These are phyloP conservation scores for Rhizopogon salebrosus DNA, from an alignment of 768 basidiomycete species.

Conservation along the genomic window DNA sequence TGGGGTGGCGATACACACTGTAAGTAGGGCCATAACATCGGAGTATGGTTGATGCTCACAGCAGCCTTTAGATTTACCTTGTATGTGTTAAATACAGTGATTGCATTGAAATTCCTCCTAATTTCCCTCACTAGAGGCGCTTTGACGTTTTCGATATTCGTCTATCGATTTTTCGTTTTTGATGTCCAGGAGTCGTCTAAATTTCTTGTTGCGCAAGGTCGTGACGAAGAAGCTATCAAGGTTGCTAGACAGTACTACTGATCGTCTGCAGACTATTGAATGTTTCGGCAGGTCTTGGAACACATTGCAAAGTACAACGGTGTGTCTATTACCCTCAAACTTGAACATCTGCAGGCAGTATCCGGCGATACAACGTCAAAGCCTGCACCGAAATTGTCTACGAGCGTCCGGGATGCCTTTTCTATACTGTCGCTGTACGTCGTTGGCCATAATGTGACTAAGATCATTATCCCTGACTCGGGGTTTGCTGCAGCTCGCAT, in stretches of 20 bases:
- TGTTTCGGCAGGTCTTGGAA: too few relatives aligned
- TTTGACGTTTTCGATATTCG: slow-evolving; percentile 48
- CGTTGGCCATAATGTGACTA: background rate
- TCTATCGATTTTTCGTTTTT: slow-evolving; percentile 52
- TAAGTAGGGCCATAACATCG: slow-evolving; percentile 16
- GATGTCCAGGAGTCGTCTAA: slow-evolving; percentile 59
- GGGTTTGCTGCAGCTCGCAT: slow-evolving; percentile 35
- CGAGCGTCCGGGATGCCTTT: slow-evolving; percentile 29
- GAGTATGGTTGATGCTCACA: background rate
- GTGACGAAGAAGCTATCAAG: slow-evolving; percentile 50
- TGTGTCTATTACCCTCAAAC: slow-evolving; percentile 37
- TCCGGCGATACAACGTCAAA: slow-evolving; percentile 13
- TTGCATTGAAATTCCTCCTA: slow-evolving; percentile 3
- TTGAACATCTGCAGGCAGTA: slow-evolving; percentile 37
- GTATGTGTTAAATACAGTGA: slow-evolving; percentile 28
- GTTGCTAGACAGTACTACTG: too few relatives aligned
- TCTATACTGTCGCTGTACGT: slow-evolving; percentile 36
- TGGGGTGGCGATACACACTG: slow-evolving; percentile 59
- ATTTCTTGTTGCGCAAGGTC: slow-evolving; percentile 51
- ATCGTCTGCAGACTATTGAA: too few relatives aligned
- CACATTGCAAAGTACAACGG: slow-evolving; percentile 46
- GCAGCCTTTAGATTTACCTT: slow-evolving; percentile 30
- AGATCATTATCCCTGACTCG: background rate
- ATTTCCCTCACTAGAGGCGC: slow-evolving; percentile 28
- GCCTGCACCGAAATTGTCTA: slow-evolving; percentile 12